These are phyloP conservation scores for Cenchrus americanus DNA, from an alignment of 176 grass and related monocot genomes.

Conservation along the genomic window DNA sequence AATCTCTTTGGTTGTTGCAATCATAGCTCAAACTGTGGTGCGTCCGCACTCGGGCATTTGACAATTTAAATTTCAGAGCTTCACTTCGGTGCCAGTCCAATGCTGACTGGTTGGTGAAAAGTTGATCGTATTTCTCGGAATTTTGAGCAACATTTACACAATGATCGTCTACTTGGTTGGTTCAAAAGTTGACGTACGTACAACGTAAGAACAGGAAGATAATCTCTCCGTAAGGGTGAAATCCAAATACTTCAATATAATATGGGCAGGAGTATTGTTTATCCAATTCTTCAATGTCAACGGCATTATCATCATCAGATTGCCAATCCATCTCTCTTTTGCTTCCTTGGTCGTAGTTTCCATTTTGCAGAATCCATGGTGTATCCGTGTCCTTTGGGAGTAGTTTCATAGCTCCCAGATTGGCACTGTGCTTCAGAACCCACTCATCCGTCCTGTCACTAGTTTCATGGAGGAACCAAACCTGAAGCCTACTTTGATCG, in stretches of 20 bases:
- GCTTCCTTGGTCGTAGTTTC: background rate
- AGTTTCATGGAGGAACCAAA: background rate
- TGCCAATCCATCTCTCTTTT: background rate
- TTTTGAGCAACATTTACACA: too few species aligned
- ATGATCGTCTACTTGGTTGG: too few species aligned
- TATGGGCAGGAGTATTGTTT: too few species aligned
- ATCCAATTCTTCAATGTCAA: background rate
- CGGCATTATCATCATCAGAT: background rate
- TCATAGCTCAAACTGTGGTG: constrained; percentile 35
- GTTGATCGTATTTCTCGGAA: background rate
- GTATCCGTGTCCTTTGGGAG: background rate
- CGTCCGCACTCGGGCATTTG: constrained; percentile 3
- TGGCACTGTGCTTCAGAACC: background rate
- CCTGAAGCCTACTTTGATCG: background rate
- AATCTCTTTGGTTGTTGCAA: constrained; percentile 45
- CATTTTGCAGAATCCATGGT: background rate
- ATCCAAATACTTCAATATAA: too few species aligned
- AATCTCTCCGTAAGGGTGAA: too few species aligned
- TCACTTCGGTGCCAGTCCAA: background rate
- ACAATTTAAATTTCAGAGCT: background rate
- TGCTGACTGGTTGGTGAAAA: constrained; percentile 2
- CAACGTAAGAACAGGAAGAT: too few species aligned
- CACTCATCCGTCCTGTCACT: background rate
- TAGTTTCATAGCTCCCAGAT: background rate
- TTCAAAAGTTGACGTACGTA: too few species aligned